Evolutionary conservation across 768 basidiomycete genomes (phyloP), one percentile per base, ranked within the genome.

Genomic region (Kwoniella dejecticola): DNA sequence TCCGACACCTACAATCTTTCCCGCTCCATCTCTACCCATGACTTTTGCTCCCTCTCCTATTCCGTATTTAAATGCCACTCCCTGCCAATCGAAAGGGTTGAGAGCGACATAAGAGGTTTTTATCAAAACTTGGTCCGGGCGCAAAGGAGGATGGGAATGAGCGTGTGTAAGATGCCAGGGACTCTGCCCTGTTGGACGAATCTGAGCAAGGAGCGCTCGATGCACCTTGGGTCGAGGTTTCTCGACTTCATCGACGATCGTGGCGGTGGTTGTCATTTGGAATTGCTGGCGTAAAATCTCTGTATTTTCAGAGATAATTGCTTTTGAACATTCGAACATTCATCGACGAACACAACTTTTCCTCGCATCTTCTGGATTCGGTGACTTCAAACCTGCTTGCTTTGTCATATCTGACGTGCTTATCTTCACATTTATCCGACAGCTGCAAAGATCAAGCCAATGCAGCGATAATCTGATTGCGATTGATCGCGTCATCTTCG

Each of bases 41-140:
- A 69, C 70, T 52, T 61, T 66, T 8, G 64, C 61, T 47, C 66
- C 67, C 29, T 31, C 41, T 2, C 65, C 60, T 41, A 71, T 48
- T 3, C 59, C 53, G 38, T 57, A 66, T 21, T 56, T 56, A 49
- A 61, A 69, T 17, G 53, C 64, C 6, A 71, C 67, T 13, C 63
- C 60, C 52, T 71, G 67, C 70, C 70, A 71, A 46, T 71, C 70
- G 44, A 63, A 68, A 4, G 70, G 70, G 36, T 71, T 71, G 19
- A 71, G 49, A 0, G 56, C 70, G 13, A 68, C 70, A 33, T 66
- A 57, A 0, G 58, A 59, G 6, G 67, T 71, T 42, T 62, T 40
- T 33, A 71, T 57, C 11, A 68, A 52, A 13, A 71, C 62, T 40
- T 71, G 58, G n/a, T 57, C 60, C 2, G 38, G 15, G 4, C 41